These are phyloP conservation scores for Hanseniaspora lachancei DNA, from an alignment of 805 yeast species.

Conservation along the genomic window DNA sequence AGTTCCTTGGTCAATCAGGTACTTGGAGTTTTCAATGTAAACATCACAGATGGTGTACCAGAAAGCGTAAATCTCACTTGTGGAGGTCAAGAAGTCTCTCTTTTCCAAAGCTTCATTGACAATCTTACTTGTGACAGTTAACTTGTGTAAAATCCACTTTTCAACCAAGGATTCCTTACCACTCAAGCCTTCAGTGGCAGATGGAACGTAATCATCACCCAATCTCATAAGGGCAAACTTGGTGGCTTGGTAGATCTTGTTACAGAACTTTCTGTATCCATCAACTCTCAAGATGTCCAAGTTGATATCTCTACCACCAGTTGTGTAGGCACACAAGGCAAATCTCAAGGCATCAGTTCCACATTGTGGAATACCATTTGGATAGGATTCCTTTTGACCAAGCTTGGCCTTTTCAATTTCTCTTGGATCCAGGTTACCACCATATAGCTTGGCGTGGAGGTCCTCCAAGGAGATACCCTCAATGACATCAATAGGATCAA, in stretches of 20 bases:
- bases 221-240: constrained; percentile 88
- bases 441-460: constrained; percentile 60
- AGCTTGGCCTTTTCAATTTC: constrained; percentile 76
- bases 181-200: constrained; percentile 45
- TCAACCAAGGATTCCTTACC: constrained; percentile 87
- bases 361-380: constrained; percentile 96
- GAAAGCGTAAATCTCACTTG: constrained; percentile 78
- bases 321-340: constrained; percentile 94
- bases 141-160: constrained; percentile 88
- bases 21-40: constrained; percentile 93
- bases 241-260: constrained; percentile 97
- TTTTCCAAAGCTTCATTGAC: constrained; percentile 57
- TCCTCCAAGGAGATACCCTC: constrained; percentile 69
- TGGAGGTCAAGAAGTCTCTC: constrained; percentile 81
- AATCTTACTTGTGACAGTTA: constrained; percentile 53
- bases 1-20: constrained; percentile 82
- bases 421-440: constrained; percentile 78
- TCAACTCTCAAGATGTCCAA: constrained; percentile 92
- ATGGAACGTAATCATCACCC: constrained; percentile 79
- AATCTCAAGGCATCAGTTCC: constrained; percentile 98
- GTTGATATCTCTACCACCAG: constrained; percentile 97
- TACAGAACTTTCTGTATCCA: constrained; percentile 98
- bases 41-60: constrained; percentile 97
- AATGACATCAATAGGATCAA: constrained; percentile 92
- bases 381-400: constrained; percentile 83